phyloP scores from a whole-genome alignment of 768 basidiomycete genomes.

The Kwoniella heveanensis region DNA sequence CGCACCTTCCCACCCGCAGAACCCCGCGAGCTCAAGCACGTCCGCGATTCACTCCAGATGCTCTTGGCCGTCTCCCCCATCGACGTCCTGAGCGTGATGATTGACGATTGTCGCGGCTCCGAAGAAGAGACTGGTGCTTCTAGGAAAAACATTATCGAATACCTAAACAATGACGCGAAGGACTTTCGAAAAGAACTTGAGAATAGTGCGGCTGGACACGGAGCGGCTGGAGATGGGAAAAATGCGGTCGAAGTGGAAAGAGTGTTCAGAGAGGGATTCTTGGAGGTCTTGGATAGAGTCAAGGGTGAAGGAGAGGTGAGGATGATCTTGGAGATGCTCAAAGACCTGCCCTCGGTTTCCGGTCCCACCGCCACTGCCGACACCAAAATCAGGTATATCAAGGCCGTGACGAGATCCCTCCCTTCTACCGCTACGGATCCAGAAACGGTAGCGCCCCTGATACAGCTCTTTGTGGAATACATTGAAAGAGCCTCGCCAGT shows the following conservation, averaged over 20 bases:
- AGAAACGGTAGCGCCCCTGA: conserved; percentile 3
- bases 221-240: conserved; percentile 20
- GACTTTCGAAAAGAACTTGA: conserved; percentile 19
- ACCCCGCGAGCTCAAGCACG: conserved; percentile 38
- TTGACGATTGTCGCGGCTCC: conserved; percentile 36
- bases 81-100: conserved; percentile 44
- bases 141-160: conserved; percentile 42
- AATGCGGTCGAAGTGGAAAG: conserved; percentile 31
- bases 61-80: conserved; percentile 32
- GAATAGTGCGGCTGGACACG: neutral
- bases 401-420: conserved; percentile 21
- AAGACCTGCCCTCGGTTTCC: conserved; percentile 31
- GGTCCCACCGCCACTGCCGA: conserved; percentile 23
- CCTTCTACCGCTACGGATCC: conserved; percentile 9
- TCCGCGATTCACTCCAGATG: conserved; percentile 31
- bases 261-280: conserved; percentile 36
- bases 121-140: conserved; percentile 48
- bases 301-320: conserved; percentile 17
- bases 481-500: conserved; percentile 14
- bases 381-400: conserved; percentile 15
- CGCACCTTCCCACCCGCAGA: conserved; percentile 23
- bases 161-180: conserved; percentile 24
- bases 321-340: conserved; percentile 29
- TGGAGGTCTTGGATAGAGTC: conserved; percentile 17
- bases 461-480: conserved; percentile 27